A percentile compares a stretch with the other conserved stretches of the same genome.
These are phyloP conservation scores for Phytophthora ramorum DNA, from an alignment of 352 stramenopile genomes.

Conservation along the genomic window DNA sequence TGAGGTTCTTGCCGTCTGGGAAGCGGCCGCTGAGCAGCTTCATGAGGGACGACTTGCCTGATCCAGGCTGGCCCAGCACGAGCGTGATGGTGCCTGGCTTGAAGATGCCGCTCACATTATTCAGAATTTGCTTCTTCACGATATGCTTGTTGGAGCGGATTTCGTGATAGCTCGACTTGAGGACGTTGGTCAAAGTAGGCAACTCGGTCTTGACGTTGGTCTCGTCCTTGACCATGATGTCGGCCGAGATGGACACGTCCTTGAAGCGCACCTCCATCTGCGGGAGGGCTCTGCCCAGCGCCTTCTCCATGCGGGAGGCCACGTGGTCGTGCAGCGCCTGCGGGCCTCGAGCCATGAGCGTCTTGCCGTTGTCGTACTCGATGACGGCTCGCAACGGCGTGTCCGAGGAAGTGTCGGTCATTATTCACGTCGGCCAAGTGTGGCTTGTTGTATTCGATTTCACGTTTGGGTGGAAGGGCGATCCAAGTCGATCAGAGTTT, in stretches of 20 bases:
- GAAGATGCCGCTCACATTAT: conserved; percentile 47
- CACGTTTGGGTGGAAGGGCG: too few species aligned
- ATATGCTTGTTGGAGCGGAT: conserved; percentile 37
- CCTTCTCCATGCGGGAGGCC: conserved; percentile 17
- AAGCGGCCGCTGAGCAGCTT: conserved; percentile 58
- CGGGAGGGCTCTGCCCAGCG: too few species aligned
- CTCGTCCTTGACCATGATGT: conserved; percentile 35
- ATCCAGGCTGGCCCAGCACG: conserved; percentile 53
- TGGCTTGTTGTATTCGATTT: too few species aligned
- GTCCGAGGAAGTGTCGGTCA: too few species aligned
- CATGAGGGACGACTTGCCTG: conserved; percentile 61
- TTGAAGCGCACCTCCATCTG: too few species aligned
- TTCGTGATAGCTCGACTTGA: conserved; percentile 17
- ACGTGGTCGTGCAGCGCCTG: conserved; percentile 45
- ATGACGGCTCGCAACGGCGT: conserved; percentile 21
- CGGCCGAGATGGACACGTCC: background rate
- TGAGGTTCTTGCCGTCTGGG: conserved; percentile 38
- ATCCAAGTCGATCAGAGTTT: too few species aligned
- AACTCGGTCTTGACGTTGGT: conserved; percentile 25
- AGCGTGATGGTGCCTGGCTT: conserved; percentile 56
- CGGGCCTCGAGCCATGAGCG: conserved; percentile 42
- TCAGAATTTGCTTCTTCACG: conserved; percentile 48
- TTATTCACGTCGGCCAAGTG: too few species aligned
- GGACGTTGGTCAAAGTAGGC: conserved; percentile 25
- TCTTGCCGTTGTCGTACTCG: conserved; percentile 35